A percentile compares a stretch with the other conserved stretches of the same genome.
Conservation (phyloP, 2,329 filamentous ascomycete species). For the Alternaria postmessia region DNA sequence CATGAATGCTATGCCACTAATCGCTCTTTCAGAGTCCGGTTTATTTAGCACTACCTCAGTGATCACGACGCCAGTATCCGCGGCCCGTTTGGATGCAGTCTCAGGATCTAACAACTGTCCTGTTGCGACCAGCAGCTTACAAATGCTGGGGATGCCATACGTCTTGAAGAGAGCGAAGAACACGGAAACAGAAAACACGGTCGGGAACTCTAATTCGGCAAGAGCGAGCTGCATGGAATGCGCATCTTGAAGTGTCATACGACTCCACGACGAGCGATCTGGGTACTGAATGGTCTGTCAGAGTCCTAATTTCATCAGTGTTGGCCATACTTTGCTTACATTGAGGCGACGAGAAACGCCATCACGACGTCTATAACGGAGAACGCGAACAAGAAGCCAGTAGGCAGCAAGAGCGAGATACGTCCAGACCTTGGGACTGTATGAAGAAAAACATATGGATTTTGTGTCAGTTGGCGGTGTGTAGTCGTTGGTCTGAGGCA, state of each 20-base stretch:
- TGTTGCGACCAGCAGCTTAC: constrained; percentile 45
- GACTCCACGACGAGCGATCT: neutral
- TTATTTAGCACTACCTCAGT: constrained; percentile 38
- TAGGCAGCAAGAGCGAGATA: neutral
- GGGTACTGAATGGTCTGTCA: neutral
- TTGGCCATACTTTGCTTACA: neutral
- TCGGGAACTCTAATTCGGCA: neutral
- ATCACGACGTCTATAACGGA: neutral
- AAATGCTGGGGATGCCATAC: constrained; percentile 51
- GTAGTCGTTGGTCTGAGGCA: no score
- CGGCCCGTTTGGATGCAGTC: constrained; percentile 30
- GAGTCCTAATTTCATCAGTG: neutral
- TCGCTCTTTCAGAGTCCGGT: constrained; percentile 46
- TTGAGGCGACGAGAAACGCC: neutral
- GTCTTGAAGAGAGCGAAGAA: constrained; percentile 31
- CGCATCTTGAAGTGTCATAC: neutral
- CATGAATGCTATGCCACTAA: constrained; percentile 65
- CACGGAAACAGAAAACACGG: neutral
- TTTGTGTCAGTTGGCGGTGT: no score
- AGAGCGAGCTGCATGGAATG: neutral
- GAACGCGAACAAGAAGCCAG: neutral
- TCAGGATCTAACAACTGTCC: constrained; percentile 29
- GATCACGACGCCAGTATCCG: constrained; percentile 46
- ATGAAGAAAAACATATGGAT: no score
- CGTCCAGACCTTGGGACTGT: no score